These are phyloP conservation scores for Neurospora pannonica DNA, from an alignment of 495 filamentous ascomycete genomes.

Conservation along the genomic window DNA sequence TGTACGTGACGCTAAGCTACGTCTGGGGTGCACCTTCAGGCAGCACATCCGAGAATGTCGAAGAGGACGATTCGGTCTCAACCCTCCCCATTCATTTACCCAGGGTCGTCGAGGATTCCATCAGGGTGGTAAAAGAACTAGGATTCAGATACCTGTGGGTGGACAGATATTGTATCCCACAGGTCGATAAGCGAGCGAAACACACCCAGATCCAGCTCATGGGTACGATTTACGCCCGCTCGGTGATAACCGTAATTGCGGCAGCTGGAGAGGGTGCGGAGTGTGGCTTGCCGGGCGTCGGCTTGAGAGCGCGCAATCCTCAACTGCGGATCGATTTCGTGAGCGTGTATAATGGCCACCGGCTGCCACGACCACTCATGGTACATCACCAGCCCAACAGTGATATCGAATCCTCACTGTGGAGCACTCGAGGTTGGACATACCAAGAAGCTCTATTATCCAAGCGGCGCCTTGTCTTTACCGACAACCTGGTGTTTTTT, in stretches of 20 bases:
- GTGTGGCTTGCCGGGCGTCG: conserved; percentile 24
- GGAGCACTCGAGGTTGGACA: conserved; percentile 1
- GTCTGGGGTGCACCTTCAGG: not conserved
- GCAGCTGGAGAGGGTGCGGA: conserved; percentile 17
- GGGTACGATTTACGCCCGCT: conserved; percentile 19
- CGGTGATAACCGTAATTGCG: conserved; percentile 20
- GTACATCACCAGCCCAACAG: not conserved
- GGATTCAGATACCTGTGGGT: conserved; percentile 22
- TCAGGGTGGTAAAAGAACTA: conserved; percentile 11
- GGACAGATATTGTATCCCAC: conserved; percentile 20
- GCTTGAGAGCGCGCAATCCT: not conserved
- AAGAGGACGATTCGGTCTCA: not conserved
- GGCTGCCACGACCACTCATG: not conserved
- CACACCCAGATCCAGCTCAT: conserved; percentile 20
- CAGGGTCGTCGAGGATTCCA: conserved; percentile 16
- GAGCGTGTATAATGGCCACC: not conserved
- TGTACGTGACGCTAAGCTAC: not conserved
- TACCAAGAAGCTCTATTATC: conserved; percentile 1
- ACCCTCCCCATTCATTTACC: not conserved
- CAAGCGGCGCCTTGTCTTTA: not conserved
- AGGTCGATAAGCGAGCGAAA: conserved; percentile 7
- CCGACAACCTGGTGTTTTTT: not conserved
- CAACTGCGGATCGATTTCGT: not conserved
- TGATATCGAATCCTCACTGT: not conserved
- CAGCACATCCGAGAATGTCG: not conserved